Percentiles rank a stretch among this genome's conserved stretches.
Conservation (phyloP, 2,329 filamentous ascomycete genomes). For the Trichoderma lentiforme region DNA sequence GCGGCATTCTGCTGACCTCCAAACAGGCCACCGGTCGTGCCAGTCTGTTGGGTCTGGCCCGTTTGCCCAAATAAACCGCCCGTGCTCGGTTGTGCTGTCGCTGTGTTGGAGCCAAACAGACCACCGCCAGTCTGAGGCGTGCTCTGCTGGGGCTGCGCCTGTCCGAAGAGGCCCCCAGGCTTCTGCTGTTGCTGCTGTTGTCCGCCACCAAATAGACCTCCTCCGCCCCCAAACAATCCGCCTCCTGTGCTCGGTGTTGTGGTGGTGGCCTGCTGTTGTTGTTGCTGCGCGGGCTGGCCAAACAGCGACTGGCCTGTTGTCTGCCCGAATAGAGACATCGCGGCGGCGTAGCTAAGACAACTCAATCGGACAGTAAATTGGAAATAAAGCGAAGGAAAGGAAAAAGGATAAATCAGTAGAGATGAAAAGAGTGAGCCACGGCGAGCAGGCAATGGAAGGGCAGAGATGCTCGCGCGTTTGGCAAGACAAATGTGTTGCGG, state of each 20-base stretch:
- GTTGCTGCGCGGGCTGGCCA: constrained; percentile 22
- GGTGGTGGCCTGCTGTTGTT: constrained; percentile 19
- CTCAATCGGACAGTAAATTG: neutral
- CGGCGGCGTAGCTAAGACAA: neutral
- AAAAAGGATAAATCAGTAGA: constrained; percentile 9
- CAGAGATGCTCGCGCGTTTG: constrained; percentile 20
- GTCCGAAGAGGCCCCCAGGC: constrained; percentile 19
- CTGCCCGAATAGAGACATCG: constrained; percentile 38
- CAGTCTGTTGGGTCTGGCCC: constrained; percentile 20
- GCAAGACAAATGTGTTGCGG: neutral
- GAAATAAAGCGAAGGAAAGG: constrained; percentile 7
- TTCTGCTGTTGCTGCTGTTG: constrained; percentile 22
- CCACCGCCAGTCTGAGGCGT: constrained; percentile 25
- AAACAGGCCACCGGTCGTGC: constrained; percentile 23
- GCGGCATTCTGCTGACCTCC: constrained; percentile 20
- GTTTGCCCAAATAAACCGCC: constrained; percentile 27
- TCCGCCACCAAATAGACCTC: constrained; percentile 22
- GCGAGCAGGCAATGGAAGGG: constrained; percentile 9
- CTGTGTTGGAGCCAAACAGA: constrained; percentile 31
- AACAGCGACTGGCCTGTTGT: constrained; percentile 24
- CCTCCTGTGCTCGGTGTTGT: constrained; percentile 20
- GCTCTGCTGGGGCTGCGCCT: constrained; percentile 19
- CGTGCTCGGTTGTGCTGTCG: constrained; percentile 23
- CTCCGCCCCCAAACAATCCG: constrained; percentile 21
- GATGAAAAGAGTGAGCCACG: constrained; percentile 18